A percentile compares a stretch with the other conserved stretches of the same genome.
Conservation (phyloP, 345 rosid species). For the Aquilaria sinensis region DNA sequence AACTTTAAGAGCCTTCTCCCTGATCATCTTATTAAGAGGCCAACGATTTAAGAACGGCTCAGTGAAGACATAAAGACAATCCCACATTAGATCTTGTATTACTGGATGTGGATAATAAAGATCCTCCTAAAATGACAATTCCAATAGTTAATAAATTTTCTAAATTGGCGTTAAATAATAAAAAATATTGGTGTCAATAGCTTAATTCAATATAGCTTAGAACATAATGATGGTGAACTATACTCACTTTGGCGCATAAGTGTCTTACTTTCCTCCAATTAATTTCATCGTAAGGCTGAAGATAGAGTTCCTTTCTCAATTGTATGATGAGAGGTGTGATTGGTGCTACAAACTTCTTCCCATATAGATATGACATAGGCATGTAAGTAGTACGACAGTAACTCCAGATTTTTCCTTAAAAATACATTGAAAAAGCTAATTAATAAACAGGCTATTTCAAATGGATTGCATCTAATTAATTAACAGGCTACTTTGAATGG, state of each 20-base stretch:
- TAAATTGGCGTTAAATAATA: neutral
- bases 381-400: conserved; percentile 25
- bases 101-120: conserved; percentile 34
- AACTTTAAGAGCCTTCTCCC: conserved; percentile 28
- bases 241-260: conserved; percentile 21
- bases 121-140: conserved; percentile 30
- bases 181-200: neutral
- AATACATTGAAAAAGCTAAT: too few relatives aligned
- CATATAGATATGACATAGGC: conserved; percentile 22
- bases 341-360: conserved; percentile 16
- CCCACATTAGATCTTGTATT: conserved; percentile 38
- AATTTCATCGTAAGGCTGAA: conserved; percentile 19
- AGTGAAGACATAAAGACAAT: conserved; percentile 19
- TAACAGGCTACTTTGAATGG: too few relatives aligned
- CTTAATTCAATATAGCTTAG: too few relatives aligned
- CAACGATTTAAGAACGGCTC: conserved; percentile 41
- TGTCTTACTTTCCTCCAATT: conserved; percentile 18
- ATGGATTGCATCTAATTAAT: too few relatives aligned
- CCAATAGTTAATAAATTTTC: neutral
- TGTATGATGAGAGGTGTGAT: conserved; percentile 23
- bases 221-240: too few relatives aligned
- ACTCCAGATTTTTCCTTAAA: conserved; percentile 27
- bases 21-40: conserved; percentile 30
- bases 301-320: conserved; percentile 22
- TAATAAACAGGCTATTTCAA: too few relatives aligned